Evolutionary conservation across 208 protist species (phyloP).

Genomic region (Trypanosoma melophagium): DNA sequence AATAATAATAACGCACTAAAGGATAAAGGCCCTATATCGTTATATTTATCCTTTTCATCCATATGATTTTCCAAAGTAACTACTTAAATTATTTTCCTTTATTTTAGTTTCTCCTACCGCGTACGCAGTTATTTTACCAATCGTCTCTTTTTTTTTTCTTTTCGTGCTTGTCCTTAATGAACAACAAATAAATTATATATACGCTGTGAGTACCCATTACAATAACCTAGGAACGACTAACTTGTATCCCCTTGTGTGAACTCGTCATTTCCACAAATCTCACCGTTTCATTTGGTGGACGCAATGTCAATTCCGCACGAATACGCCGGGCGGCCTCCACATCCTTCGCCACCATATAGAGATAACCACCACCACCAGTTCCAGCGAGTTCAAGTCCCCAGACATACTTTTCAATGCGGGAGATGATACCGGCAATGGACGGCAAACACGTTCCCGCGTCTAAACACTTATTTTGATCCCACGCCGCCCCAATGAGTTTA

Average conservation of each 20-base stretch:
- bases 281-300: constrained; percentile 43
- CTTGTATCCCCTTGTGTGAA: constrained; percentile 36
- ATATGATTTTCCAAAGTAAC: too few species aligned
- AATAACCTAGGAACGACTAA: constrained; percentile 33
- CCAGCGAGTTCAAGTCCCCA: constrained; percentile 51
- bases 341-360: constrained; percentile 65
- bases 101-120: too few species aligned
- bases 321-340: constrained; percentile 35
- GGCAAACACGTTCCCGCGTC: constrained; percentile 36
- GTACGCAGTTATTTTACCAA: too few species aligned
- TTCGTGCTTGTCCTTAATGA: too few species aligned
- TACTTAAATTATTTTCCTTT: too few species aligned
- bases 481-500: constrained; percentile 36
- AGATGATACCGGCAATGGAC: constrained; percentile 41
- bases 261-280: constrained; percentile 58
- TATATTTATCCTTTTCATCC: too few species aligned
- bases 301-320: constrained; percentile 31
- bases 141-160: too few species aligned
- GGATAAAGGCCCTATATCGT: too few species aligned
- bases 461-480: constrained; percentile 55
- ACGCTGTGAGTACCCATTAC: too few species aligned
- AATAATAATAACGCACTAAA: too few species aligned
- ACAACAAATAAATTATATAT: too few species aligned
- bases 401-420: constrained; percentile 39
- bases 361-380: constrained; percentile 69